Evolutionary conservation across 139 green algal genomes (phyloP), one percentile per base, ranked within the genome.

Genomic region (Chlamydomonas sp.): DNA sequence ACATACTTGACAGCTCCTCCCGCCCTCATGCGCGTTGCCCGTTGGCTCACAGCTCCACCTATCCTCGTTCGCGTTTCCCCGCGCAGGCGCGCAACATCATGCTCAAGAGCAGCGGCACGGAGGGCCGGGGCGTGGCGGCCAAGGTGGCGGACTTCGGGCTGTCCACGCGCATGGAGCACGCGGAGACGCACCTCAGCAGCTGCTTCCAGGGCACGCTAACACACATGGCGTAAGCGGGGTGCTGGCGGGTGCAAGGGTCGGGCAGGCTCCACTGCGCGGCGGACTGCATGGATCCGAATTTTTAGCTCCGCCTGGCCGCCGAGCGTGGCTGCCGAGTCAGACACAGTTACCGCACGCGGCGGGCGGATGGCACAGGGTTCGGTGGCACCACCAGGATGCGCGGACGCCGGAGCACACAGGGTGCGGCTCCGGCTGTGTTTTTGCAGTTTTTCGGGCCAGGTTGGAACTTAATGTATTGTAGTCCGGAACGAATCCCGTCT

Each of bases 121-220:
- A 89, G 67, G 85, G 85, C 2, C 85, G 85, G 63, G 85, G 85
- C 20, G 62, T 89, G 17, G 8, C 81, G 8, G 85, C 84, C 63
- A 88, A 90, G 87, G 86, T 94, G 31, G 87, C 90, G 31, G 92
- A 94, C 81, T 94, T 94, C 74, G 92, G 92, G 0, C 84, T 94
- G 71, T 87, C 77, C 63, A 77, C 89, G 20, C 77, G 81, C 60
- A 85, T 95, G 64, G 84, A 91, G 67, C 78, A 77, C 49, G 49
- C 62, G 80, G 69, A 89, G 60, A 90, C 78, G n/a, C 89, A 95
- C 89, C 67, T 94, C 59, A 87, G 72, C 68, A 89, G 85, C 49
- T 84, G 86, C 66, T 91, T 87, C 84, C 90, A 93, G 87, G 90
- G 90, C 62, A 93, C 90, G 1, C 69, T 93, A 31, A 90, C 87